Evolutionary conservation across 441 rosid genomes (phyloP).

Genomic region (Eruca vesicaria): DNA sequence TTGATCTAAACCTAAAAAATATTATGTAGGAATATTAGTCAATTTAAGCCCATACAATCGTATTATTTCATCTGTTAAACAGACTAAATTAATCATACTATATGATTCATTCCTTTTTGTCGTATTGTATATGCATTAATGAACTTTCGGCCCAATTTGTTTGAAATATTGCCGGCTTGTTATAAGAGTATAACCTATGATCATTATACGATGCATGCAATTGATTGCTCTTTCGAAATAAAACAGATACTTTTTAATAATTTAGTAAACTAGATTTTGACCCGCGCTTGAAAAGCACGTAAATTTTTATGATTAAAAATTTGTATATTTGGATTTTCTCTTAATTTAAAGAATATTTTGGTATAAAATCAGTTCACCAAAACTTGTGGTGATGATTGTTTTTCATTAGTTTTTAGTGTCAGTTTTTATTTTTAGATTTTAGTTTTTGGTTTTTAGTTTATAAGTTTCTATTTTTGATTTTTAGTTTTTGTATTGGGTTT

Average conservation of each 20-base stretch:
- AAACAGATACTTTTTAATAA: background rate
- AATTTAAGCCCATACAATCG: background rate
- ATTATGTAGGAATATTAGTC: background rate
- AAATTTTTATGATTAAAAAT: too few species aligned
- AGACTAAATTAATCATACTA: background rate
- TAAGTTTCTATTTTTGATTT: too few species aligned
- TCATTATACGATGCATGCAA: conserved; percentile 8
- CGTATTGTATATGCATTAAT: background rate
- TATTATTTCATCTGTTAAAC: background rate
- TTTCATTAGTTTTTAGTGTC: too few species aligned
- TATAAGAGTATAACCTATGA: background rate
- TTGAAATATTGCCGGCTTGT: background rate
- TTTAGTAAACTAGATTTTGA: too few species aligned
- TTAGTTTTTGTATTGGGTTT: too few species aligned
- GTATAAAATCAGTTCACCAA: too few species aligned
- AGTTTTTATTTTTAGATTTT: too few species aligned
- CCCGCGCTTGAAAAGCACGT: too few species aligned
- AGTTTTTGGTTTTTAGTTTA: too few species aligned
- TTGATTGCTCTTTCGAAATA: background rate
- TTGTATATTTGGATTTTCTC: too few species aligned
- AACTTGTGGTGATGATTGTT: too few species aligned
- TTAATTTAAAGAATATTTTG: too few species aligned
- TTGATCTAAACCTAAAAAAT: background rate
- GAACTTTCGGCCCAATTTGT: background rate
- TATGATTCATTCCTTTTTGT: background rate